Conservation (phyloP, 1,139 yeast species). For the Diutina pseudorugosa region DNA sequence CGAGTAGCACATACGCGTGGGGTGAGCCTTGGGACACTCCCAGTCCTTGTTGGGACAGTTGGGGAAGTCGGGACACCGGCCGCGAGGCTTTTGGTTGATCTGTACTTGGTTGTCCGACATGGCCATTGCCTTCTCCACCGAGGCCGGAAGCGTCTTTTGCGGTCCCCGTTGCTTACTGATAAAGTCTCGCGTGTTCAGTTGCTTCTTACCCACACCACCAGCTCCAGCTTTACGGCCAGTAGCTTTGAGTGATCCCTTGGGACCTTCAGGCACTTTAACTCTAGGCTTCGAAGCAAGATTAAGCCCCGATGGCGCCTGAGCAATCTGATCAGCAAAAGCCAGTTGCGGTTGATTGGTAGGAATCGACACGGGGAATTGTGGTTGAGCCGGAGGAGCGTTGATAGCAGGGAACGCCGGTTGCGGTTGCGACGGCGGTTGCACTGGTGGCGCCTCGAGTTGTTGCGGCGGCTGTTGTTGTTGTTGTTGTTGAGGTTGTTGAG, state of each 20-base stretch:
- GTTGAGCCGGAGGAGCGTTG: too few relatives aligned
- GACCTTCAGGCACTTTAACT: background rate
- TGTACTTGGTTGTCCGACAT: constrained; percentile 15
- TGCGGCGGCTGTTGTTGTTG: constrained; percentile 7
- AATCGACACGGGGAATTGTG: background rate
- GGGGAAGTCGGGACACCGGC: constrained; percentile 73
- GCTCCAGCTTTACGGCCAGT: background rate
- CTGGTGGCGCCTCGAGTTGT: constrained; percentile 4
- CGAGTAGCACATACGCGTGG: constrained; percentile 62
- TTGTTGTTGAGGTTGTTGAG: background rate
- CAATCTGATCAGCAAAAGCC: constrained; percentile 1
- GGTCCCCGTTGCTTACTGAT: constrained; percentile 17
- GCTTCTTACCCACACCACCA: constrained; percentile 1
- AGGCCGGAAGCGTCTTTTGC: constrained; percentile 18
- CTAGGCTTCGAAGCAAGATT: background rate
- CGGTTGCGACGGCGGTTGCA: constrained; percentile 10
- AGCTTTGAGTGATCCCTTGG: background rate
- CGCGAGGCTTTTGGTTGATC: constrained; percentile 24
- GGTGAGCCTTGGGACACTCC: constrained; percentile 45
- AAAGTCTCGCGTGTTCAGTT: constrained; percentile 5
- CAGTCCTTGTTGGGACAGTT: constrained; percentile 58
- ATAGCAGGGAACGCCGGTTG: background rate
- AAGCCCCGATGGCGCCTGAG: background rate
- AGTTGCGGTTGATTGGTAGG: background rate
- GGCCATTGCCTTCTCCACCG: constrained; percentile 29